Evolutionary conservation across 1,284 basidiomycete genomes (phyloP).

Genomic region (Singerocomus inundabilis): DNA sequence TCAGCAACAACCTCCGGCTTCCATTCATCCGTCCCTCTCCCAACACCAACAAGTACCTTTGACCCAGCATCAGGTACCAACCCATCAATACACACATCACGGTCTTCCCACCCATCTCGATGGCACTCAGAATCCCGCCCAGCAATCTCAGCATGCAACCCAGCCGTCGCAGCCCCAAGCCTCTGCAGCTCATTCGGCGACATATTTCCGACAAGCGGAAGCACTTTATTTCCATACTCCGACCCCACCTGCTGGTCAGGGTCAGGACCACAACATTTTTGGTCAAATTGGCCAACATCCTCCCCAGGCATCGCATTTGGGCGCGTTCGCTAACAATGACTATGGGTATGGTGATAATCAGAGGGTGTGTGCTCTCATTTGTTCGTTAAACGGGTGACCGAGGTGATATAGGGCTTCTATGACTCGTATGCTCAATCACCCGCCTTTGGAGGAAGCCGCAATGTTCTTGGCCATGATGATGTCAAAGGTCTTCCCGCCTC

Average conservation of each 20-base stretch:
- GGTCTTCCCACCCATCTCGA: conserved; percentile 62
- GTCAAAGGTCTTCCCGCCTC: conserved; percentile 61
- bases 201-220: conserved; percentile 71
- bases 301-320: conserved; percentile 53
- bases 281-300: conserved; percentile 56
- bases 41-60: conserved; percentile 34
- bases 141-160: conserved; percentile 35
- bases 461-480: conserved; percentile 67
- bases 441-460: conserved; percentile 58
- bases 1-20: conserved; percentile 32
- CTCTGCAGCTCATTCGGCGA: conserved; percentile 36
- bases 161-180: conserved; percentile 34
- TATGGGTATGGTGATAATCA: conserved; percentile 66
- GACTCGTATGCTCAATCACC: conserved; percentile 64
- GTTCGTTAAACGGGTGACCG: conserved; percentile 12
- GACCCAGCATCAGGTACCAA: conserved; percentile 42
- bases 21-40: conserved; percentile 34
- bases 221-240: conserved; percentile 71
- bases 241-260: conserved; percentile 66
- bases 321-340: conserved; percentile 56
- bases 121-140: conserved; percentile 43
- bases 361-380: conserved; percentile 42
- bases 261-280: conserved; percentile 69
- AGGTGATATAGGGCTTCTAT: conserved; percentile 58
- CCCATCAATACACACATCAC: conserved; percentile 61